Conservation (phyloP, 257 asterid species). For the Solanum pennellii region DNA sequence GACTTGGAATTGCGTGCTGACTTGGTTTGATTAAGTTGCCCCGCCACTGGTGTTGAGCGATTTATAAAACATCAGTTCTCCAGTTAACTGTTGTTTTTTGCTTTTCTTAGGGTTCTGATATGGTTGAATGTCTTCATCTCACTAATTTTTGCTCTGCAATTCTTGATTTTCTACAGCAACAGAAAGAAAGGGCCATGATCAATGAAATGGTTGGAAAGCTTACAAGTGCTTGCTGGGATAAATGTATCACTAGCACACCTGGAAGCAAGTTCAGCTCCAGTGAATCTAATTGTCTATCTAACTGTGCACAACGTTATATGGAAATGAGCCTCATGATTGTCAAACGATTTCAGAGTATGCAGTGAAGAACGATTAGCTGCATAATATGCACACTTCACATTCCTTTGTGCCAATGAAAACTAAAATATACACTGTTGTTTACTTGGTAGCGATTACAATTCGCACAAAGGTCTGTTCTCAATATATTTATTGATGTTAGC, state of each 20-base stretch:
- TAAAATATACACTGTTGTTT: not conserved
- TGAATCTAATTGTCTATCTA: slow-evolving; percentile 60
- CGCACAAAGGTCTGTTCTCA: not conserved
- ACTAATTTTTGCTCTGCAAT: not conserved
- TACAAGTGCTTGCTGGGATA: slow-evolving; percentile 85
- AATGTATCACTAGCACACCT: slow-evolving; percentile 81
- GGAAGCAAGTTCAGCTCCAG: slow-evolving; percentile 92
- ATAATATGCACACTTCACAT: not conserved
- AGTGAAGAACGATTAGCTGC: slow-evolving; percentile 10
- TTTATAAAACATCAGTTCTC: not conserved
- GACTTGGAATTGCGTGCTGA: not conserved
- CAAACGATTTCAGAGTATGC: slow-evolving; percentile 61
- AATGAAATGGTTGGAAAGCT: slow-evolving; percentile 70
- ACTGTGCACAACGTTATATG: slow-evolving; percentile 87
- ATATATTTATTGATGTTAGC: not conserved
- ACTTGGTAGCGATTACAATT: not conserved
- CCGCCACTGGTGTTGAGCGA: not conserved
- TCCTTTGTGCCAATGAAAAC: not conserved
- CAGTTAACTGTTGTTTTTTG: not conserved
- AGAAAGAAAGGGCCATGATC: slow-evolving; percentile 72
- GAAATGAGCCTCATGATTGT: slow-evolving; percentile 68
- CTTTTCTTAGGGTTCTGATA: not conserved
- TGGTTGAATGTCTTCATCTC: not conserved
- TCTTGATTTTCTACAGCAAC: slow-evolving; percentile 41
- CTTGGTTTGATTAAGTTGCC: not conserved